Evolutionary conservation across 768 basidiomycete genomes (phyloP).

Genomic region (Kockovaella imperatae): DNA sequence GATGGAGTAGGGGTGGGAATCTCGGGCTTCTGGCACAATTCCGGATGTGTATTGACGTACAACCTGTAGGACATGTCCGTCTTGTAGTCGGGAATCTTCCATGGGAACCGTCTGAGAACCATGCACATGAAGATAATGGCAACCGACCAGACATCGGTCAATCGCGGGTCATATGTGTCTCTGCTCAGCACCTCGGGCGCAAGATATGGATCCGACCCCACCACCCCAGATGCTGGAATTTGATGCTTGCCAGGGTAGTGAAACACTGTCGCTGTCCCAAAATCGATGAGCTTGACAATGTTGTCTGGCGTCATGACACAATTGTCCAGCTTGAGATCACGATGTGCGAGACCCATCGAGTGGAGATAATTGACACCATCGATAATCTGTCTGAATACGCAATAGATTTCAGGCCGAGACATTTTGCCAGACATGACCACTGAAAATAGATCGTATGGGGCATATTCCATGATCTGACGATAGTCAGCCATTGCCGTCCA

Average conservation of each 20-base stretch:
- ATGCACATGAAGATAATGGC: constrained; percentile 99
- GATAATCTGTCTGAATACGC: constrained; percentile 97
- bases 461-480: constrained; percentile 94
- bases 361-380: constrained; percentile 97
- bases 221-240: constrained; percentile 74
- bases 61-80: constrained; percentile 82
- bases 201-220: constrained; percentile 95
- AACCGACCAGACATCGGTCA: constrained; percentile 97
- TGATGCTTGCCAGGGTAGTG: constrained; percentile 88
- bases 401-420: constrained; percentile 96
- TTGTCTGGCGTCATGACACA: constrained; percentile 96
- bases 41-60: constrained; percentile 88
- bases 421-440: constrained; percentile 99
- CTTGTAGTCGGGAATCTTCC: constrained; percentile 96
- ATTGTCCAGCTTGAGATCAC: constrained; percentile 98
- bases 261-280: constrained; percentile 99
- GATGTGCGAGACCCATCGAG: constrained; percentile 92
- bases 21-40: constrained; percentile 54
- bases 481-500: constrained; percentile 2
- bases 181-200: constrained; percentile 86
- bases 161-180: constrained; percentile 83
- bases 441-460: constrained; percentile 94
- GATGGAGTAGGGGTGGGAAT: constrained; percentile 36
- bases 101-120: constrained; percentile 93
- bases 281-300: constrained; percentile 97